Percentiles rank a stretch among this genome's conserved stretches.
These are phyloP conservation scores for Botrytis hyacinthi DNA, from an alignment of 2,329 filamentous ascomycete species.

Conservation along the genomic window DNA sequence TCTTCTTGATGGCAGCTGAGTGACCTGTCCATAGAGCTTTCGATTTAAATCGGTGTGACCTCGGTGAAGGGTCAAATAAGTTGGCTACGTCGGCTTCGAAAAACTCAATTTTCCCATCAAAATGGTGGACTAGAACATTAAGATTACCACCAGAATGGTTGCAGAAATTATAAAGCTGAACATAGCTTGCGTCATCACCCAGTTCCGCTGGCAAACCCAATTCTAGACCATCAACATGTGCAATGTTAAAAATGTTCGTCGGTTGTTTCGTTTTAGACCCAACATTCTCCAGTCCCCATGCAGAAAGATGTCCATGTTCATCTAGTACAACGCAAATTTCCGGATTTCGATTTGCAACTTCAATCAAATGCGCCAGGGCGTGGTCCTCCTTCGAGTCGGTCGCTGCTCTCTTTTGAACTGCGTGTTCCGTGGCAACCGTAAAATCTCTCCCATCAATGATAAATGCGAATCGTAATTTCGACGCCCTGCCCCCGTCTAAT, in stretches of 20 bases:
- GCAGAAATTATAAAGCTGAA: slow-evolving; percentile 72
- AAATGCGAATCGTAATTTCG: slow-evolving; percentile 64
- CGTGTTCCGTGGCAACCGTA: slow-evolving; percentile 70
- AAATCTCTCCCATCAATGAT: slow-evolving; percentile 83
- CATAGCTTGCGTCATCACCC: slow-evolving; percentile 45
- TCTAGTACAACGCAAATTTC: slow-evolving; percentile 88
- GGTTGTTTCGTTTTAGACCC: slow-evolving; percentile 65
- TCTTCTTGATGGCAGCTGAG: slow-evolving; percentile 75
- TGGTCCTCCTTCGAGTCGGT: slow-evolving; percentile 60
- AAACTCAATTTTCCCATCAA: slow-evolving; percentile 80
- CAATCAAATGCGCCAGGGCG: slow-evolving; percentile 79
- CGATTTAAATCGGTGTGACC: slow-evolving; percentile 56
- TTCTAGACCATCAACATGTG: slow-evolving; percentile 64
- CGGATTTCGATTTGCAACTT: slow-evolving; percentile 78
- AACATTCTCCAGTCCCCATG: slow-evolving; percentile 88
- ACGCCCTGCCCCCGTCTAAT: slow-evolving; percentile 24
- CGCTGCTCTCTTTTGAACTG: slow-evolving; percentile 57
- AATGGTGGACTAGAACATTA: slow-evolving; percentile 75
- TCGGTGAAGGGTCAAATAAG: slow-evolving; percentile 71
- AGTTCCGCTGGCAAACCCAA: slow-evolving; percentile 42
- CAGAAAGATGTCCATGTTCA: slow-evolving; percentile 80
- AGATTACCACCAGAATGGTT: slow-evolving; percentile 62
- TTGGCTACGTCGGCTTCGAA: slow-evolving; percentile 76
- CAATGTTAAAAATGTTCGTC: slow-evolving; percentile 78
- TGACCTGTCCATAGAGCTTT: slow-evolving; percentile 81